These are phyloP conservation scores for Psilocybe cubensis DNA, from an alignment of 768 basidiomycete species.

Conservation along the genomic window DNA sequence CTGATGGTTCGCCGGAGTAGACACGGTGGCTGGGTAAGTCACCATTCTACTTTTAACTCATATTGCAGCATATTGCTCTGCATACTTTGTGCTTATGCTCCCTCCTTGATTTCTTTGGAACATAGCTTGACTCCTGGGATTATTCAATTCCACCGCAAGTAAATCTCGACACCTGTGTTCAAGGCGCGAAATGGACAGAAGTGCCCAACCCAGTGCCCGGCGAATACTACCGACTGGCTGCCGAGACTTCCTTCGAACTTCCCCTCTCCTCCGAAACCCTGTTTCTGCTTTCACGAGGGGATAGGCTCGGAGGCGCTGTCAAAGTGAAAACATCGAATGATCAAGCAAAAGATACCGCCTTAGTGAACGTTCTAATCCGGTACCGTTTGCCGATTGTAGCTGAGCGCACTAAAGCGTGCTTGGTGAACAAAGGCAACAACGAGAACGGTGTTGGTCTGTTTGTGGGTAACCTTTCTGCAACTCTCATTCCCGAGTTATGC, in stretches of 20 bases:
- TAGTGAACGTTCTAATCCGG: slow-evolving; percentile 26
- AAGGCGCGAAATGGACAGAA: slow-evolving; percentile 7
- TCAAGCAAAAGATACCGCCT: slow-evolving; percentile 21
- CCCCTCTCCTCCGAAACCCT: slow-evolving; percentile 27
- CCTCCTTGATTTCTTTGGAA: not conserved
- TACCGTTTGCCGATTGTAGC: slow-evolving; percentile 25
- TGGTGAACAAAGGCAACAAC: slow-evolving; percentile 21
- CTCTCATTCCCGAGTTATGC: not conserved
- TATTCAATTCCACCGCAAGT: slow-evolving; percentile 10
- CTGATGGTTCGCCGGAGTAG: not conserved
- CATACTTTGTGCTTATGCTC: too few relatives aligned
- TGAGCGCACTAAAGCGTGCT: slow-evolving; percentile 30
- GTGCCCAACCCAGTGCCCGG: not conserved
- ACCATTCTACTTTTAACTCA: not conserved
- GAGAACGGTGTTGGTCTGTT: slow-evolving; percentile 39
- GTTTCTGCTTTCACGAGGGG: slow-evolving; percentile 33
- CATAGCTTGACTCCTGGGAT: not conserved
- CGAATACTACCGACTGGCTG: not conserved
- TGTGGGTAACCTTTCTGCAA: slow-evolving; percentile 26
- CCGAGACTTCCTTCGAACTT: slow-evolving; percentile 13
- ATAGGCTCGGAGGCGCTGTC: slow-evolving; percentile 25
- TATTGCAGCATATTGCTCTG: not conserved
- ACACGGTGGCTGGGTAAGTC: not conserved
- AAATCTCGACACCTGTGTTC: slow-evolving; percentile 8
- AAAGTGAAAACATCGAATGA: slow-evolving; percentile 24